These are phyloP conservation scores for Volvox reticuliferus DNA, from an alignment of 139 green algal genomes.

Conservation along the genomic window DNA sequence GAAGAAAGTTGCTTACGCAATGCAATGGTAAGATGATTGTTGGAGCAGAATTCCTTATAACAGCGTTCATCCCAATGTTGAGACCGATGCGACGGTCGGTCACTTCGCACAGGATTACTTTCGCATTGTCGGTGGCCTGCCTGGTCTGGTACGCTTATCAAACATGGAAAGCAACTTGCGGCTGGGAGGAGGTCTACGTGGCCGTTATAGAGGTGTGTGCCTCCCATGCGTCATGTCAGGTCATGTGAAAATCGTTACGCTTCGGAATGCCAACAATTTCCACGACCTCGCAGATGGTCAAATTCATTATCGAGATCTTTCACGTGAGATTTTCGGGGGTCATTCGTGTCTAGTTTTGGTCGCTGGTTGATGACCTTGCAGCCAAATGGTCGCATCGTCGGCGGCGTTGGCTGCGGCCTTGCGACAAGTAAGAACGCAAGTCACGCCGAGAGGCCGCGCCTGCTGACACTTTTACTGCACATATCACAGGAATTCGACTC, in stretches of 20 bases:
- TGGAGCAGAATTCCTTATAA: not conserved
- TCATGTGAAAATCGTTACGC: not conserved
- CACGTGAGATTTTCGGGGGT: constrained; percentile 4
- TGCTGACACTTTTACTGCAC: not conserved
- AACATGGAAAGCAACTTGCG: constrained; percentile 30
- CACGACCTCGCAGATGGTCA: constrained; percentile 11
- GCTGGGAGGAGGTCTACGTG: constrained; percentile 68
- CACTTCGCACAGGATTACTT: not conserved
- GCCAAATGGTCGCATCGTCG: no score
- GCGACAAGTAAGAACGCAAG: no score
- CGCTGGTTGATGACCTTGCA: no score
- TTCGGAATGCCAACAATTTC: not conserved
- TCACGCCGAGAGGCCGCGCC: no score
- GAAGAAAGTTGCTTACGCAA: not conserved
- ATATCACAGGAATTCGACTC: constrained; percentile 49
- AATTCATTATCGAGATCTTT: constrained; percentile 13
- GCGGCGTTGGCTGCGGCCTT: no score
- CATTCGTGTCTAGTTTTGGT: not conserved
- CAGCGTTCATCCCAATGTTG: no score
- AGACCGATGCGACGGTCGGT: not conserved
- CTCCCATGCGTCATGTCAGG: not conserved
- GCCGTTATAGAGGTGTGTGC: constrained; percentile 41
- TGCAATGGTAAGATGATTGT: not conserved
- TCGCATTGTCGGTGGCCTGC: constrained; percentile 5
- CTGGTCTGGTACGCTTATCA: constrained; percentile 50